Percentiles rank a stretch among this genome's conserved stretches.
Conservation (phyloP, 495 filamentous ascomycete species). For the Neurospora sp. region DNA sequence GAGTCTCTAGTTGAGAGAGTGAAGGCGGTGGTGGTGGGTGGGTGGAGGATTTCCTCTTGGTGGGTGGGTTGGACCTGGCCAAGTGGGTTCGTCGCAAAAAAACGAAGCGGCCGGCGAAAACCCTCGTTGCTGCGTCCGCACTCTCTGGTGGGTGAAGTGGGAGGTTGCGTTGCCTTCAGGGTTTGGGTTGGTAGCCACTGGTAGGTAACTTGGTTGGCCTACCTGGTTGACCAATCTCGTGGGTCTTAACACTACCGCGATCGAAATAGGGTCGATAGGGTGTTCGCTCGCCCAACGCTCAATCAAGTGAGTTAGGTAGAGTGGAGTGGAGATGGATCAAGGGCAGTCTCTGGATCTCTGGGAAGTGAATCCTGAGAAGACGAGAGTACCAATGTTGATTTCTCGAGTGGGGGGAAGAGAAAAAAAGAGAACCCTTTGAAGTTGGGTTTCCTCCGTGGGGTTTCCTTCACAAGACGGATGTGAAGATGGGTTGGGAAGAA, state of each 20-base stretch:
- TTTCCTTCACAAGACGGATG: conserved; percentile 21
- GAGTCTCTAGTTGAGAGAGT: conserved; percentile 20
- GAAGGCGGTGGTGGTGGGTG: conserved; percentile 2
- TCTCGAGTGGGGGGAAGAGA: conserved; percentile 14
- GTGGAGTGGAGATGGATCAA: conserved; percentile 28
- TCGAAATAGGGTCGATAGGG: background rate
- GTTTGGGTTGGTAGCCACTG: background rate
- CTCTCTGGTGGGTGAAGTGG: background rate
- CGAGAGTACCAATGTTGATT: conserved; percentile 14
- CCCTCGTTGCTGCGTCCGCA: background rate
- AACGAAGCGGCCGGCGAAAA: conserved; percentile 12
- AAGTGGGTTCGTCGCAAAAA: conserved; percentile 18
- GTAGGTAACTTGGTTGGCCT: background rate
- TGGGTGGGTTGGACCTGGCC: background rate
- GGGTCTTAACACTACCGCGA: background rate
- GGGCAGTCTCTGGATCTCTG: conserved; percentile 22
- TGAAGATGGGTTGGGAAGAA: conserved; percentile 23
- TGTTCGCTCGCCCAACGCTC: background rate
- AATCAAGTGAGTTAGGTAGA: conserved; percentile 1
- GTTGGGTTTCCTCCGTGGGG: conserved; percentile 22
- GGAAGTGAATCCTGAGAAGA: conserved; percentile 21
- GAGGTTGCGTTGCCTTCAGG: background rate
- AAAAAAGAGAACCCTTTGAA: conserved; percentile 17
- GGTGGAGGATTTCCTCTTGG: conserved; percentile 2
- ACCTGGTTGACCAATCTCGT: background rate